Base-by-base conservation (phyloP, 2,329 filamentous ascomycete species). In the Epichloe uncinata region DNA sequence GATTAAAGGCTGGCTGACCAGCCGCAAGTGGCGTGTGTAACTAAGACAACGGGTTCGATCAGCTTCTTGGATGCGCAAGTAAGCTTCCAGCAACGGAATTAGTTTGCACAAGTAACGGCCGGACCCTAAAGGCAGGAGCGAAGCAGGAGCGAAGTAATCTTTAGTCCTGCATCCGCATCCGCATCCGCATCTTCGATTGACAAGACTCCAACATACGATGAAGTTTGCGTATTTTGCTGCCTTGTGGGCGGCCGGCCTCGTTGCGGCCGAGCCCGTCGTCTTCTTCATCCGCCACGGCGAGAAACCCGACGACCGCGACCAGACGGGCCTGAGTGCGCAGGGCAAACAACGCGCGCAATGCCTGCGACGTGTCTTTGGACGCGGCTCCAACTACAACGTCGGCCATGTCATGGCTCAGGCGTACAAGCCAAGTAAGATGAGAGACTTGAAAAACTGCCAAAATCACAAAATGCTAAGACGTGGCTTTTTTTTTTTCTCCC, bases 221-320 rank as follows among this genome's bases (percentile, higher is more conserved):
- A 58, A 58, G 50, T 26, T 55, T 34, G 36, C 50, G 18, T 33
- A 49, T 4, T 11, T 60, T 11, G 16, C 61, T 1, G 47, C 50
- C n/a, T 47, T 59, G 3, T 30, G 26, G 20, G 51, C 53, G 8
- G 53, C 54, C 6, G 48, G 26, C 15, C 22, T 59, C 20, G 58
- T 55, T 3, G 53, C 54, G 8, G 56, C 57, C 33, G 54, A 58
- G 9, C 71, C 77, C 1, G 81, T 73, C 0, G 74, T 82, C 34
- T 83, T 80, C 58, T 64, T 82, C 8, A 82, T 83, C 59, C 74
- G 79, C 16, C 79, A 83, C 55, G 79, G 79, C 52, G 79, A 83
- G 61, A 83, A 83, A 62, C 78, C 79, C 1, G 61, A 69, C 37
- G 69, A 69, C 4, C 64, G 73, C 47, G 68, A 67, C 30, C 30